Conservation (phyloP, 225 moss, liverwort and hornwort genomes). For the Physcomitrellopsis africana region DNA sequence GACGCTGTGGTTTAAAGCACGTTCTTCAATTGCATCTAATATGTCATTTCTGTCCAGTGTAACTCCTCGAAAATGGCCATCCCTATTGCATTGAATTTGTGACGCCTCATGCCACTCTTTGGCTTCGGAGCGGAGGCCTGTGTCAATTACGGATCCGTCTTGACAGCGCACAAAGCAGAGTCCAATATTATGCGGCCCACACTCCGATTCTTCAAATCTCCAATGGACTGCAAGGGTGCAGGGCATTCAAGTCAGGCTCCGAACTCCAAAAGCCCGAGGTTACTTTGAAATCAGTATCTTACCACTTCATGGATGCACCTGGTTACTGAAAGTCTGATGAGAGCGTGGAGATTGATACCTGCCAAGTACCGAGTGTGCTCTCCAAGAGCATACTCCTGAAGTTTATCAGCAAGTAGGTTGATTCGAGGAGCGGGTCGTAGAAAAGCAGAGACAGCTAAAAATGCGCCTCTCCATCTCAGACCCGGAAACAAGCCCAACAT, state of each 20-base stretch:
- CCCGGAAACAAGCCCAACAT: slow-evolving; percentile 80
- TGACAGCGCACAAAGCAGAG: slow-evolving; percentile 81
- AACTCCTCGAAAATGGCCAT: slow-evolving; percentile 62
- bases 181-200: slow-evolving; percentile 53
- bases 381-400: slow-evolving; percentile 60
- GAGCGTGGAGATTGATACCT: slow-evolving; percentile 35
- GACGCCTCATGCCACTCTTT: slow-evolving; percentile 49
- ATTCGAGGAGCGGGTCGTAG: slow-evolving; percentile 58
- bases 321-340: neutral
- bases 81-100: slow-evolving; percentile 22
- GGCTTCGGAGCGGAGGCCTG: slow-evolving; percentile 53
- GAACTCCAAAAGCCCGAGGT: neutral
- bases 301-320: too few species aligned
- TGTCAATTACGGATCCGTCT: slow-evolving; percentile 70
- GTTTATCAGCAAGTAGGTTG: slow-evolving; percentile 43
- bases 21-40: slow-evolving; percentile 63
- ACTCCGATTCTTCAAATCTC: slow-evolving; percentile 87
- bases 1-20: slow-evolving; percentile 44
- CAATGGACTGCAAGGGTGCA: slow-evolving; percentile 64
- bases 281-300: neutral
- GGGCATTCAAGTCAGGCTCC: neutral
- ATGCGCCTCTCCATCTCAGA: slow-evolving; percentile 77
- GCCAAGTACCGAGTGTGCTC: slow-evolving; percentile 50
- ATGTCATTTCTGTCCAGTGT: slow-evolving; percentile 52
- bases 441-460: slow-evolving; percentile 63